phyloP scores from a whole-genome alignment of 2,329 filamentous ascomycete genomes.

The Pseudonectria foliicola region DNA sequence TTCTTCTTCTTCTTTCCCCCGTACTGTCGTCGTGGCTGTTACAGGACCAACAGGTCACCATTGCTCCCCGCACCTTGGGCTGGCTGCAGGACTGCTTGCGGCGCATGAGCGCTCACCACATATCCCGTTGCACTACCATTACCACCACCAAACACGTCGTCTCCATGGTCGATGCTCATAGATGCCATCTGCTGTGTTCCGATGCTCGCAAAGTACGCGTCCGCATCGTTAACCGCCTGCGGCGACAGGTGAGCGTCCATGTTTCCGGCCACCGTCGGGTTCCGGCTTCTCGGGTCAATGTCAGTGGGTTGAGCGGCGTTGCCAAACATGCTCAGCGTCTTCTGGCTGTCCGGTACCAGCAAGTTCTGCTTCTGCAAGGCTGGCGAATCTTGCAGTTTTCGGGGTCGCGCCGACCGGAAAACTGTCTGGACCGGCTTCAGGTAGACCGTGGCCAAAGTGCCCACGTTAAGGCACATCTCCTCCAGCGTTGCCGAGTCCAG shows the following conservation, averaged over 20 bases:
- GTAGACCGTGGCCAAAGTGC: conserved; percentile 93
- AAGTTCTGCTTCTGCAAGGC: conserved; percentile 71
- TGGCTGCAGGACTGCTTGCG: conserved; percentile 68
- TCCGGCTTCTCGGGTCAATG: conserved; percentile 37
- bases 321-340: conserved; percentile 54
- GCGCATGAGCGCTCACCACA: conserved; percentile 76
- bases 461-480: conserved; percentile 95
- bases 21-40: conserved; percentile 14
- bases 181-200: conserved; percentile 65
- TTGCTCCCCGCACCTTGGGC: conserved; percentile 57
- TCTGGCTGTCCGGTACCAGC: conserved; percentile 49
- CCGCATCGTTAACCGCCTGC: conserved; percentile 74
- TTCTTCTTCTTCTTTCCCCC: conserved; percentile 10
- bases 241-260: conserved; percentile 44
- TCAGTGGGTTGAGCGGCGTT: conserved; percentile 44
- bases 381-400: conserved; percentile 73
- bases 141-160: conserved; percentile 54
- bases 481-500: conserved; percentile 86
- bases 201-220: conserved; percentile 81
- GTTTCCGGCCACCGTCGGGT: conserved; percentile 15
- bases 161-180: conserved; percentile 59
- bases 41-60: conserved; percentile 65
- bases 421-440: conserved; percentile 96
- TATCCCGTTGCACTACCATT: conserved; percentile 48
- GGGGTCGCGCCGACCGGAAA: conserved; percentile 79